Evolutionary conservation across 163 green algal genomes (phyloP).

Genomic region (Botryococcus braunii): DNA sequence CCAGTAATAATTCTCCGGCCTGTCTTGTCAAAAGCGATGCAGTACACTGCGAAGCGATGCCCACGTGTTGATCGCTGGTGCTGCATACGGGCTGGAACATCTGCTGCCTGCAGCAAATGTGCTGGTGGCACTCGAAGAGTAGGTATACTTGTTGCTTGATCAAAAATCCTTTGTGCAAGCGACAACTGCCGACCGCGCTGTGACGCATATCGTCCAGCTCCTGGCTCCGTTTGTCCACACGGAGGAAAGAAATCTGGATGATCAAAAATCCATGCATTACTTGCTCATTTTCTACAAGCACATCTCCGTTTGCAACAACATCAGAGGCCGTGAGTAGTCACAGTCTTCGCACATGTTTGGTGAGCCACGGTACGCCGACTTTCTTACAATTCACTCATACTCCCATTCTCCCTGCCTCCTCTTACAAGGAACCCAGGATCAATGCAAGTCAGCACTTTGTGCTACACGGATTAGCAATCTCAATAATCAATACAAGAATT

Average conservation of each 20-base stretch:
- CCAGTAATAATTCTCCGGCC: conserved; percentile 58
- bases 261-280: background rate
- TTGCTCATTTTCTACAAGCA: no score
- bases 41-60: conserved; percentile 67
- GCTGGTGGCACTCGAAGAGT: background rate
- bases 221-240: background rate
- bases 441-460: background rate
- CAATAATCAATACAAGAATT: background rate
- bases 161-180: background rate
- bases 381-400: background rate
- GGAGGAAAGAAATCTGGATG: background rate
- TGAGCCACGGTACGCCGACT: no score
- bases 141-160: background rate
- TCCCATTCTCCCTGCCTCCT: background rate
- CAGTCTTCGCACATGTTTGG: no score
- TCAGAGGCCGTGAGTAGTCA: no score
- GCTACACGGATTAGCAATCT: background rate
- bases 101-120: conserved; percentile 1
- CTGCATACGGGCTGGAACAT: conserved; percentile 6
- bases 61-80: conserved; percentile 52
- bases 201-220: background rate
- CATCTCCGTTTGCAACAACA: no score
- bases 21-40: conserved; percentile 43
- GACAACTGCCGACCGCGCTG: background rate
- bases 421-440: background rate